Evolutionary conservation across 2,329 filamentous ascomycete species (phyloP).

Genomic region (Colletotrichum sansevieriae): DNA sequence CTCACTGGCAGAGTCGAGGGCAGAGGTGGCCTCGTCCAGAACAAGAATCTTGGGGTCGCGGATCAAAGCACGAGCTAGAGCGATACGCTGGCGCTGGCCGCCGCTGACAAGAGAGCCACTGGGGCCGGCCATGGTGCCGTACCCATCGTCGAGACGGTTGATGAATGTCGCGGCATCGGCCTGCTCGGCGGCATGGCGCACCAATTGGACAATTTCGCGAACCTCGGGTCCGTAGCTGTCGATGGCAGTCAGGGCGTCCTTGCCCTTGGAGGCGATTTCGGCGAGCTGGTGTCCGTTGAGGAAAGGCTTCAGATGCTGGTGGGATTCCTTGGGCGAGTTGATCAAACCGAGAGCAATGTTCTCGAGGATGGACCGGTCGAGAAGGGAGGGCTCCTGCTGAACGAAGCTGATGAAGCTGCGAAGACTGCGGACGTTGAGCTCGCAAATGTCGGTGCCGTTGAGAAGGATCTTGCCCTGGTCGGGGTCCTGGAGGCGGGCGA

Average conservation of each 20-base stretch:
- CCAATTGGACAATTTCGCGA: constrained; percentile 60
- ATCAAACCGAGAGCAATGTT: constrained; percentile 60
- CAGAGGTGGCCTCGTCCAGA: constrained; percentile 66
- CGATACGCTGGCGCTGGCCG: constrained; percentile 66
- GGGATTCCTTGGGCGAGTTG: constrained; percentile 50
- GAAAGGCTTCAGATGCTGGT: constrained; percentile 51
- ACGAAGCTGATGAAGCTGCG: constrained; percentile 51
- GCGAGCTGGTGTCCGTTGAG: constrained; percentile 60
- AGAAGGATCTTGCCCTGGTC: constrained; percentile 54
- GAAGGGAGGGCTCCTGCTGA: constrained; percentile 51
- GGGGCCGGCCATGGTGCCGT: constrained; percentile 60
- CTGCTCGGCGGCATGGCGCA: constrained; percentile 61
- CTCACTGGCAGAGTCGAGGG: constrained; percentile 64
- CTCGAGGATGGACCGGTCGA: constrained; percentile 54
- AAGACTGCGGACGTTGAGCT: constrained; percentile 52
- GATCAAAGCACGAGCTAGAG: constrained; percentile 63
- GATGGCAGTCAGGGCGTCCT: constrained; percentile 43
- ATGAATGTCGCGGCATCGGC: constrained; percentile 69
- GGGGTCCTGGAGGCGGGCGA: constrained; percentile 62
- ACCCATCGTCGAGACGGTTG: constrained; percentile 60
- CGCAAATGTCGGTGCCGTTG: constrained; percentile 53
- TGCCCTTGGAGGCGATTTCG: constrained; percentile 55
- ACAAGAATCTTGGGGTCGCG: constrained; percentile 62
- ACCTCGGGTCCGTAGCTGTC: constrained; percentile 43
- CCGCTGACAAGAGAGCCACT: constrained; percentile 62